Evolutionary conservation across 176 grass and related monocot genomes (phyloP).

Genomic region (Puya raimondii): DNA sequence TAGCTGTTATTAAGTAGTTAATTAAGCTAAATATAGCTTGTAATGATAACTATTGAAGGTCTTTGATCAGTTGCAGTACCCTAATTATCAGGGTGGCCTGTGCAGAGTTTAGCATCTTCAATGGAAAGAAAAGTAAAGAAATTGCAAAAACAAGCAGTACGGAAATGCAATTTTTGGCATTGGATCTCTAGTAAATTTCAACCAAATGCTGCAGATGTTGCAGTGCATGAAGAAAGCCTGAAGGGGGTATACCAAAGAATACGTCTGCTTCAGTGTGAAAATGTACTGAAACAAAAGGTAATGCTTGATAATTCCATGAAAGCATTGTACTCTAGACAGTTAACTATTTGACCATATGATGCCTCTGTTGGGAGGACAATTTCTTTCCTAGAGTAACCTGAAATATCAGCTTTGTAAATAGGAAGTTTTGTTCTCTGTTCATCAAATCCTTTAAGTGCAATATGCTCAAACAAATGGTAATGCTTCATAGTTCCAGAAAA

Average conservation of each 20-base stretch:
- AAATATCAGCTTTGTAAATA: no score
- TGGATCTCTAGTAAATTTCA: constrained; percentile 38
- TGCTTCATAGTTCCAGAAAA: no score
- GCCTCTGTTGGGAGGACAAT: background rate
- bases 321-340: background rate
- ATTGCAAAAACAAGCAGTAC: constrained; percentile 18
- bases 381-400: no score
- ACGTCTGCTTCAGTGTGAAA: constrained; percentile 46
- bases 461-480: no score
- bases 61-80: no score
- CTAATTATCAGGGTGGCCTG: no score
- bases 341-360: background rate
- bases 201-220: constrained; percentile 21
- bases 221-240: constrained; percentile 39
- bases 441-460: no score
- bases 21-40: background rate
- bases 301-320: background rate
- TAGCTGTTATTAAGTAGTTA: no score
- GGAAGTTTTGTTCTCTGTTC: no score
- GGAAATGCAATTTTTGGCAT: constrained; percentile 29
- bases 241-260: constrained; percentile 36
- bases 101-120: constrained; percentile 46
- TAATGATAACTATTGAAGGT: background rate
- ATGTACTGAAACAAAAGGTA: constrained; percentile 63
- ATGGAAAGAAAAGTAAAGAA: constrained; percentile 44